Conservation (phyloP, 2,329 filamentous ascomycete genomes). For the Metarhizium guizhouense region DNA sequence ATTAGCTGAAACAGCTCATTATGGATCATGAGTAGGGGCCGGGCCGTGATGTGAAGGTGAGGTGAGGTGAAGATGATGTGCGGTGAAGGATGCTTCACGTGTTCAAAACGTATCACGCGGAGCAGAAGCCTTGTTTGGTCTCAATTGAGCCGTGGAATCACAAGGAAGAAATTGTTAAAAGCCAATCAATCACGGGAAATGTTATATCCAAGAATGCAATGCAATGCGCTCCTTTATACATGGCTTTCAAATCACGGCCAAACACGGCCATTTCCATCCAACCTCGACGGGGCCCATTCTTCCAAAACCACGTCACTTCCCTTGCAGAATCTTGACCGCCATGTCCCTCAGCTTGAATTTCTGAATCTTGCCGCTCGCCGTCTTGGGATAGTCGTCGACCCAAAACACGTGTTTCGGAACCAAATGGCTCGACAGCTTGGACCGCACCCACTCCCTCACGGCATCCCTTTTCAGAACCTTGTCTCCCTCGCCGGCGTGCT, state of each 20-base stretch:
- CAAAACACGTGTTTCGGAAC: slow-evolving; percentile 89
- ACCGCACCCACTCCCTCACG: slow-evolving; percentile 63
- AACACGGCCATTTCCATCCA: no score
- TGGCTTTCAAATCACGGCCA: background rate
- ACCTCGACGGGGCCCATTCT: no score
- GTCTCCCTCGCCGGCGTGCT: slow-evolving; percentile 10
- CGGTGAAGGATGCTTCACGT: background rate
- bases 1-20: background rate
- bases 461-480: slow-evolving; percentile 42
- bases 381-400: slow-evolving; percentile 80
- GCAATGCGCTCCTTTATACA: no score
- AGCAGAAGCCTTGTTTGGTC: no score
- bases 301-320: no score
- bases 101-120: no score
- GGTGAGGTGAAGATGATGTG: background rate
- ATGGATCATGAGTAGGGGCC: background rate
- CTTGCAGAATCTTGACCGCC: slow-evolving; percentile 33
- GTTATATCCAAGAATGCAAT: background rate
- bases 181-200: no score
- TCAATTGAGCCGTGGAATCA: no score
- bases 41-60: background rate
- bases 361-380: slow-evolving; percentile 92
- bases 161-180: no score
- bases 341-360: slow-evolving; percentile 77
- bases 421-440: slow-evolving; percentile 62